Percentiles rank a stretch among this genome's conserved stretches.
Evolutionary conservation across 257 asterid genomes (phyloP).

Genomic region (Mentha longifolia): DNA sequence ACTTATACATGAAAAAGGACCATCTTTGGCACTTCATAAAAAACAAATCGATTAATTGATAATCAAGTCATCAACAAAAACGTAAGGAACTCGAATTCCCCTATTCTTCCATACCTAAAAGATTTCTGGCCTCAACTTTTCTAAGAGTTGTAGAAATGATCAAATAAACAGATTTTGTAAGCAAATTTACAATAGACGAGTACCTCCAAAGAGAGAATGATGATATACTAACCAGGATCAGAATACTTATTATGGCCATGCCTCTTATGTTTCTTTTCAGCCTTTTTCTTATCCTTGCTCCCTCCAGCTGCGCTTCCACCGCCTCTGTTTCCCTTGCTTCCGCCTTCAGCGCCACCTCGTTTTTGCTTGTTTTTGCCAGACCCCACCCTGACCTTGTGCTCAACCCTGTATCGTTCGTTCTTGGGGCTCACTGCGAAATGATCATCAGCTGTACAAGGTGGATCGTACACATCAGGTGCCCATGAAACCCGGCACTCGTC

Average conservation of each 20-base stretch:
- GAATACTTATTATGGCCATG: slow-evolving; percentile 38
- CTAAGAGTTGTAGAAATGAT: too few species aligned
- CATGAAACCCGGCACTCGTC: slow-evolving; percentile 48
- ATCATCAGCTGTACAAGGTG: slow-evolving; percentile 40
- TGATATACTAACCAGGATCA: slow-evolving; percentile 21
- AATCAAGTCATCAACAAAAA: neutral
- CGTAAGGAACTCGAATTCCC: neutral
- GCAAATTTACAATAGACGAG: neutral
- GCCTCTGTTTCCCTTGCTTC: slow-evolving; percentile 34
- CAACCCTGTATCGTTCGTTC: slow-evolving; percentile 37
- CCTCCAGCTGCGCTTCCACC: slow-evolving; percentile 37
- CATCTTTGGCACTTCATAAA: neutral
- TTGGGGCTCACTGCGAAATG: slow-evolving; percentile 23
- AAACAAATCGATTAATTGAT: neutral
- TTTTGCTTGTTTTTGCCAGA: slow-evolving; percentile 45
- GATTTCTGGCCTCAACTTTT: too few species aligned
- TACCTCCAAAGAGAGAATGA: slow-evolving; percentile 29
- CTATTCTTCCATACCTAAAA: too few species aligned
- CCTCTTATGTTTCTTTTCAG: slow-evolving; percentile 44
- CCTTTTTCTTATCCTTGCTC: slow-evolving; percentile 43
- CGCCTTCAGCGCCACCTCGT: slow-evolving; percentile 15
- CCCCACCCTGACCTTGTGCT: slow-evolving; percentile 38
- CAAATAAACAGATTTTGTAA: too few species aligned
- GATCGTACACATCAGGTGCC: slow-evolving; percentile 59
- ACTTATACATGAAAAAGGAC: too few species aligned